Conservation (phyloP, 345 rosid species). For the Sonneratia caseolaris region DNA sequence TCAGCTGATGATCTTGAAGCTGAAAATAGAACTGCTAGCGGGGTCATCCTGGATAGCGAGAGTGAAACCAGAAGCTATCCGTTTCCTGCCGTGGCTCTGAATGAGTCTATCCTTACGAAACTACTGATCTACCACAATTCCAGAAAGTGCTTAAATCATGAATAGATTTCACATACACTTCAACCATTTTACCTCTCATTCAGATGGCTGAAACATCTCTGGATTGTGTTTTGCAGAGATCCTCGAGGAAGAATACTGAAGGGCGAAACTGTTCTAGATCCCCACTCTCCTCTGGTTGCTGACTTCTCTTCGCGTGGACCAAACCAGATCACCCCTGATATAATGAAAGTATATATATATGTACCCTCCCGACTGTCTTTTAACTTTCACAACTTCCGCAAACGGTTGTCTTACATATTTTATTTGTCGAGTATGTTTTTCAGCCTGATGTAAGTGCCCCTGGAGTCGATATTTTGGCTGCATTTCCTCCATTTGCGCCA, state of each 20-base stretch:
- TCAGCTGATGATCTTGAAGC: neutral
- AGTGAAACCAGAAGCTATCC: neutral
- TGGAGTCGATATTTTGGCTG: neutral
- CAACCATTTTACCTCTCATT: neutral
- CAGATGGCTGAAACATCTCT: neutral
- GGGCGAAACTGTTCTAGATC: slow-evolving; percentile 19
- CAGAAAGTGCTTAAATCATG: neutral
- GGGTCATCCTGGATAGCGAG: neutral
- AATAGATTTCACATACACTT: neutral
- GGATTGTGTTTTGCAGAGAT: neutral
- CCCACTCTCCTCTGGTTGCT: slow-evolving; percentile 26
- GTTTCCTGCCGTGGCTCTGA: neutral
- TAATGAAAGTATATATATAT: slow-evolving; percentile 17
- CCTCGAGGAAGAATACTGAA: slow-evolving; percentile 26
- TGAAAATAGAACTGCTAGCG: neutral
- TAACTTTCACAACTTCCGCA: neutral
- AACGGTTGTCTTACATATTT: neutral
- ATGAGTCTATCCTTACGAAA: neutral
- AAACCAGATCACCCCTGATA: slow-evolving; percentile 12
- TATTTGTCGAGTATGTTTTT: neutral
- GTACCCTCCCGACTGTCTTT: neutral
- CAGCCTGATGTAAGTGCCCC: neutral
- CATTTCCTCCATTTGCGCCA: neutral
- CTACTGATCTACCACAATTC: neutral
- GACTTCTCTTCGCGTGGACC: slow-evolving; percentile 41